Evolutionary conservation across 768 basidiomycete species (phyloP).

Genomic region (Boletus eberwhitei): DNA sequence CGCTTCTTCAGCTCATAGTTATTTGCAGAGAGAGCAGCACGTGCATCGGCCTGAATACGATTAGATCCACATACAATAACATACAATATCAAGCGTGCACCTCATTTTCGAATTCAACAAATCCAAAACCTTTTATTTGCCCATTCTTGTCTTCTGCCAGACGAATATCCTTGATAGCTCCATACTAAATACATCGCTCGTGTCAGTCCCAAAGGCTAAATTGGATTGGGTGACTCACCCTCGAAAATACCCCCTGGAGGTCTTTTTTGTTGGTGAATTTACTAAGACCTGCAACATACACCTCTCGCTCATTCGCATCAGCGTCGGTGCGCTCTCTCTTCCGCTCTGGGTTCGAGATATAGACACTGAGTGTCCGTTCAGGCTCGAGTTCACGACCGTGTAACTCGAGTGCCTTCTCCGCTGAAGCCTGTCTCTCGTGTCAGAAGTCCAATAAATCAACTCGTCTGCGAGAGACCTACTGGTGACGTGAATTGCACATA

Average conservation of each 20-base stretch:
- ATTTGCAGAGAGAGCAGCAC: constrained; percentile 71
- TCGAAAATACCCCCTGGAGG: constrained; percentile 72
- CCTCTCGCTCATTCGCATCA: constrained; percentile 75
- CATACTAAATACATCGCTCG: constrained; percentile 53
- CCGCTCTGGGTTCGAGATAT: constrained; percentile 85
- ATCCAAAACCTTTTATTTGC: constrained; percentile 80
- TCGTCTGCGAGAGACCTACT: constrained; percentile 43
- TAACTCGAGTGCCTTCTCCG: constrained; percentile 74
- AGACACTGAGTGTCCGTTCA: constrained; percentile 67
- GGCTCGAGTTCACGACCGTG: constrained; percentile 74
- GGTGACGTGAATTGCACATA: constrained; percentile 90
- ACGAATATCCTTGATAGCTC: constrained; percentile 76
- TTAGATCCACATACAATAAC: background rate
- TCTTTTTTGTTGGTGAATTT: constrained; percentile 76
- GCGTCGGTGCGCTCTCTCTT: constrained; percentile 90
- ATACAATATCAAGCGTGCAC: constrained; percentile 37
- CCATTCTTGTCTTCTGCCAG: constrained; percentile 71
- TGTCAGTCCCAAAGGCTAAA: constrained; percentile 1
- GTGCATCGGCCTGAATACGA: constrained; percentile 59
- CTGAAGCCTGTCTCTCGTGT: constrained; percentile 46
- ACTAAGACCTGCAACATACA: constrained; percentile 86
- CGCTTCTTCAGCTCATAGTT: constrained; percentile 87
- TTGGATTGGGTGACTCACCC: constrained; percentile 44
- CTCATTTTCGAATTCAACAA: constrained; percentile 85
- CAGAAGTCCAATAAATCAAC: background rate